Evolutionary conservation across 768 basidiomycete genomes (phyloP).

Genomic region (Agaricus subrufescens): DNA sequence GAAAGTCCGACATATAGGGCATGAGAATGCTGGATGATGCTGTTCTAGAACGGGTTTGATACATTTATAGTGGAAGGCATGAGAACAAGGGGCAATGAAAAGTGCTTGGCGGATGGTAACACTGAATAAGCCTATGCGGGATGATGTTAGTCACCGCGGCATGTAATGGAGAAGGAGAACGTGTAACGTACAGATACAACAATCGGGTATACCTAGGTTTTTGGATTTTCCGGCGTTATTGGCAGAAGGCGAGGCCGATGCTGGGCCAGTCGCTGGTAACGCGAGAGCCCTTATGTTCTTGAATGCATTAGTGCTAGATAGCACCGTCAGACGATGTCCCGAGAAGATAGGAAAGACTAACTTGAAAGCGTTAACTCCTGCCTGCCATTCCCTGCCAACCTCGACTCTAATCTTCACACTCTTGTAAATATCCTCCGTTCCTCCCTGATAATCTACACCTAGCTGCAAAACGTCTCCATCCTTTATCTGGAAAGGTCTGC

Average conservation of each 20-base stretch:
- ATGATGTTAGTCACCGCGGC: not conserved
- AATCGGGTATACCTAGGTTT: slow-evolving; percentile 61
- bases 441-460: slow-evolving; percentile 97
- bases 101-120: slow-evolving; percentile 94
- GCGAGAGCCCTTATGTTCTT: slow-evolving; percentile 78
- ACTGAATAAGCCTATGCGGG: slow-evolving; percentile 53
- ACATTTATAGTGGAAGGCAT: slow-evolving; percentile 96
- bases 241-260: not conserved
- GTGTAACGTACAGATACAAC: slow-evolving; percentile 79
- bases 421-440: slow-evolving; percentile 94
- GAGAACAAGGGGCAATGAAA: slow-evolving; percentile 97
- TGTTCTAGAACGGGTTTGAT: slow-evolving; percentile 84
- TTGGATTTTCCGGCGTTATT: slow-evolving; percentile 25
- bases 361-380: slow-evolving; percentile 90
- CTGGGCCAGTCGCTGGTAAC: slow-evolving; percentile 18
- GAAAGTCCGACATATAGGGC: slow-evolving; percentile 92
- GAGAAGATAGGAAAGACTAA: slow-evolving; percentile 23
- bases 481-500: slow-evolving; percentile 70
- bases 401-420: slow-evolving; percentile 95
- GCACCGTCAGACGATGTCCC: slow-evolving; percentile 4
- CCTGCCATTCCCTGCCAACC: slow-evolving; percentile 86
- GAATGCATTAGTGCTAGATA: slow-evolving; percentile 54
- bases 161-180: not conserved
- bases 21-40: slow-evolving; percentile 93
- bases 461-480: slow-evolving; percentile 95